These are phyloP conservation scores for Entophlyctis helioformis DNA, from an alignment of 192 early-diverging fungal genomes.

Conservation along the genomic window DNA sequence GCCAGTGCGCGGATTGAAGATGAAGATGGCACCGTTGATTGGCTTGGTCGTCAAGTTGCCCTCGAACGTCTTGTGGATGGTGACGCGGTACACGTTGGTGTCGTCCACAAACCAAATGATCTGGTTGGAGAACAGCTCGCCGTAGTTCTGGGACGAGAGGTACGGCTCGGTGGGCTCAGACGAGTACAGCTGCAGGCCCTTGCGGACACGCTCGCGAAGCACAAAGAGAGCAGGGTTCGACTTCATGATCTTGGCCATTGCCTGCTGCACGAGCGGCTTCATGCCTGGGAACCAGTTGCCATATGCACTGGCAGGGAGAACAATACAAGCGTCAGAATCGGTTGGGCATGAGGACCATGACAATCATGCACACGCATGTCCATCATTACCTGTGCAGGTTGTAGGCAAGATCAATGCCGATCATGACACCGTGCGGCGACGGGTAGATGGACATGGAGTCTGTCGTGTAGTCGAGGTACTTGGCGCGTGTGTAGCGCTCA, in stretches of 20 bases:
- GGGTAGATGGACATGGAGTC: constrained; percentile 99
- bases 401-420: constrained; percentile 96
- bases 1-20: constrained; percentile 97
- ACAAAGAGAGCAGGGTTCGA: constrained; percentile 96
- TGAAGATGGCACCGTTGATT: constrained; percentile 98
- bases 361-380: neutral
- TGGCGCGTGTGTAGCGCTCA: constrained; percentile 95
- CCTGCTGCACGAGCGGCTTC: constrained; percentile 95
- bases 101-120: constrained; percentile 99
- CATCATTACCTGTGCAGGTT: constrained; percentile 62
- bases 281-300: constrained; percentile 99
- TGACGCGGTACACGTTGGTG: constrained; percentile 98
- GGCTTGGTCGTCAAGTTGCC: constrained; percentile 99
- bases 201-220: constrained; percentile 94
- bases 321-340: too few species aligned
- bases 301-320: constrained; percentile 83
- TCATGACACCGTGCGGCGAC: constrained; percentile 93
- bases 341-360: neutral
- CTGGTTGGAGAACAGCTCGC: constrained; percentile 94
- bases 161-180: constrained; percentile 98
- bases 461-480: constrained; percentile 95
- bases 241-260: constrained; percentile 99
- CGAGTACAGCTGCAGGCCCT: constrained; percentile 95
- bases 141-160: constrained; percentile 77
- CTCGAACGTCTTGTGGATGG: constrained; percentile 99